Conservation (phyloP, 306 rosid genomes). For the Cicer arietinum region DNA sequence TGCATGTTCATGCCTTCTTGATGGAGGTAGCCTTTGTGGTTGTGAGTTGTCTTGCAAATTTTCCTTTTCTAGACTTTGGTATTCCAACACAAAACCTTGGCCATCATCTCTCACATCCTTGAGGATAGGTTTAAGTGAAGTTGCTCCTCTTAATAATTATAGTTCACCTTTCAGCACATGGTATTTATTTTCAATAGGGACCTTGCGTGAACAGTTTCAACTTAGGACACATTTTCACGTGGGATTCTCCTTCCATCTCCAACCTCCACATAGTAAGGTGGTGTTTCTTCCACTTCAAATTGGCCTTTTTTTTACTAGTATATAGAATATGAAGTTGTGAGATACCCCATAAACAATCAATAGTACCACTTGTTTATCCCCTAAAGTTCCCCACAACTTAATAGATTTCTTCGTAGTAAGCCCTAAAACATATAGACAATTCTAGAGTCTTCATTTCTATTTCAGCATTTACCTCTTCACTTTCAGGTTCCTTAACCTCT, state of each 20-base stretch:
- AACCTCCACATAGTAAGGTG: not conserved
- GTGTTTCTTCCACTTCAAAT: not conserved
- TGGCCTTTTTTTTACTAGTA: no score
- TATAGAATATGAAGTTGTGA: not conserved
- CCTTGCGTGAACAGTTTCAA: not conserved
- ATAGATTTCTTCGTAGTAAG: not conserved
- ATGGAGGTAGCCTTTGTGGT: not conserved
- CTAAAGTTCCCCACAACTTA: not conserved
- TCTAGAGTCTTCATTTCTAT: not conserved
- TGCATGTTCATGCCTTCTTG: not conserved
- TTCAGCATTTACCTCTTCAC: no score
- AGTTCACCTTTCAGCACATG: not conserved
- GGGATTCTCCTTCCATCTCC: not conserved
- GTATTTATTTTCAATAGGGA: not conserved
- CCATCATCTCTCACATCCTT: not conserved
- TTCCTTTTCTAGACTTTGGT: not conserved
- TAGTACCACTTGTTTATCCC: not conserved
- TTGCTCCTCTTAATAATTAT: not conserved
- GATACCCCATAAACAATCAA: not conserved
- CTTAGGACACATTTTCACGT: not conserved
- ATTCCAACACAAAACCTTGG: not conserved
- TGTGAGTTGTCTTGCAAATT: no score
- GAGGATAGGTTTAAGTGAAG: not conserved
- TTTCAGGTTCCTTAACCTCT: not conserved
- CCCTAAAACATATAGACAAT: not conserved